Percentiles rank a stretch among this genome's conserved stretches.
These are phyloP conservation scores for Neopestalotiopsis clavispora DNA, from an alignment of 2,329 filamentous ascomycete species.

Conservation along the genomic window DNA sequence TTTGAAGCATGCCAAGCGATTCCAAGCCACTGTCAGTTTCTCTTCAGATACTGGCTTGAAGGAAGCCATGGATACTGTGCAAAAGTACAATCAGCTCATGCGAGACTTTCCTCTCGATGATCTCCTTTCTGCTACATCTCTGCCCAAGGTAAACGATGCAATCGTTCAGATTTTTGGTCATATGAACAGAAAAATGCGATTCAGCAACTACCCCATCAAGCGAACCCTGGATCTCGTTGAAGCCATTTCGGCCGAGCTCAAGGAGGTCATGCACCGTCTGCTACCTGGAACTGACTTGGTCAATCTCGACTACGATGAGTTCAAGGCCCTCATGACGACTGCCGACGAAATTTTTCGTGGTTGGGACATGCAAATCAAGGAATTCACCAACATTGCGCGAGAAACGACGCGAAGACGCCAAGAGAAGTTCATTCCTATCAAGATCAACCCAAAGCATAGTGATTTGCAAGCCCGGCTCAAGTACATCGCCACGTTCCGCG, in stretches of 20 bases:
- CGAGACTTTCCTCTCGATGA: constrained; percentile 97
- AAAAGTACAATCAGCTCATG: constrained; percentile 99
- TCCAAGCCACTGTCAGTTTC: constrained; percentile 97
- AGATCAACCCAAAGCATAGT: constrained; percentile 85
- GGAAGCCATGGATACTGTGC: constrained; percentile 93
- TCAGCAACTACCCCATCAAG: constrained; percentile 93
- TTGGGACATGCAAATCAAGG: constrained; percentile 96
- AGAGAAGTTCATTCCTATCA: constrained; percentile 98
- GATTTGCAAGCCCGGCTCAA: constrained; percentile 89
- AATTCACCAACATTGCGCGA: constrained; percentile 96
- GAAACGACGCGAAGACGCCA: constrained; percentile 92
- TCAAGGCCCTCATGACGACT: constrained; percentile 81
- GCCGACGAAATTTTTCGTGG: constrained; percentile 85
- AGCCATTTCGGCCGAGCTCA: constrained; percentile 92
- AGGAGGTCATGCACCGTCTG: constrained; percentile 82
- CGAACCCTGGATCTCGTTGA: constrained; percentile 93
- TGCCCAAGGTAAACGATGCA: constrained; percentile 87
- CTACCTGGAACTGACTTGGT: constrained; percentile 88
- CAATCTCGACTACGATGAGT: constrained; percentile 90
- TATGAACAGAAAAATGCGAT: constrained; percentile 96
- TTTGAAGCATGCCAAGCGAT: constrained; percentile 94
- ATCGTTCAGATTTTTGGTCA: constrained; percentile 90
- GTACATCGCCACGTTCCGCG: constrained; percentile 92
- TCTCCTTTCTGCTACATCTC: constrained; percentile 85
- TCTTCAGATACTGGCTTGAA: constrained; percentile 94